Percentiles rank a stretch among this genome's conserved stretches.
phyloP scores from a whole-genome alignment of 768 basidiomycete genomes.

The Daedalea quercina region DNA sequence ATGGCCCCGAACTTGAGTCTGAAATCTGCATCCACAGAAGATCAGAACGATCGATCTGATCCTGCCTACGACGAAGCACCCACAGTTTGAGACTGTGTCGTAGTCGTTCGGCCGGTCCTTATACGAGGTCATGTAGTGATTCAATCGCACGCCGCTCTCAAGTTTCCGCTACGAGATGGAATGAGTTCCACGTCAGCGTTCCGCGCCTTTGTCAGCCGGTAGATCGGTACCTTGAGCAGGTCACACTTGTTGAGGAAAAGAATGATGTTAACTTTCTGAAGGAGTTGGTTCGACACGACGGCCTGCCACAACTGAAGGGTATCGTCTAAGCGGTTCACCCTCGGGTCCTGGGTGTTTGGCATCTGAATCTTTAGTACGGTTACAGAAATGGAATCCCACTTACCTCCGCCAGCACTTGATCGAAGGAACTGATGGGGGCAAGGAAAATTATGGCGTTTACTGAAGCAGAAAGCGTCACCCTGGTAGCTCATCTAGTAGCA shows the following conservation, averaged over 20 bases:
- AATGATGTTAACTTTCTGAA: conserved; percentile 69
- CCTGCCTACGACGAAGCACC: conserved; percentile 14
- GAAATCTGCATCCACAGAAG: conserved; percentile 47
- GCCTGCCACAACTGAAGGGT: conserved; percentile 69
- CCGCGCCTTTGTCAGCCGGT: not conserved
- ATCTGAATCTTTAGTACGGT: not conserved
- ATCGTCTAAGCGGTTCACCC: conserved; percentile 75
- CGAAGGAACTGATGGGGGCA: conserved; percentile 83
- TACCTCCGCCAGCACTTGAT: conserved; percentile 77
- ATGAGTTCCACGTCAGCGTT: not conserved
- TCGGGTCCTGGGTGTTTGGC: conserved; percentile 46
- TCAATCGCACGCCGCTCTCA: conserved; percentile 66
- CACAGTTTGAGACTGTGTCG: conserved; percentile 69
- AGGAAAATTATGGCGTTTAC: conserved; percentile 87
- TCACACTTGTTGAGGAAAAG: conserved; percentile 82
- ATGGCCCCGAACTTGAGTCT: conserved; percentile 63
- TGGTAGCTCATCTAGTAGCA: not conserved
- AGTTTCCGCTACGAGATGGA: conserved; percentile 53
- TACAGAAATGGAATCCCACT: conserved; percentile 8
- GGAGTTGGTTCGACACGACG: conserved; percentile 66
- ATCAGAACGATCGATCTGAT: not conserved
- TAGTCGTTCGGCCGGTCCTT: conserved; percentile 76
- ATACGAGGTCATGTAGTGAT: conserved; percentile 63
- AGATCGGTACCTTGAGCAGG: conserved; percentile 48
- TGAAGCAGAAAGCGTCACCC: conserved; percentile 22